phyloP scores from a whole-genome alignment of 768 basidiomycete genomes.

The Termitomyces heimii region DNA sequence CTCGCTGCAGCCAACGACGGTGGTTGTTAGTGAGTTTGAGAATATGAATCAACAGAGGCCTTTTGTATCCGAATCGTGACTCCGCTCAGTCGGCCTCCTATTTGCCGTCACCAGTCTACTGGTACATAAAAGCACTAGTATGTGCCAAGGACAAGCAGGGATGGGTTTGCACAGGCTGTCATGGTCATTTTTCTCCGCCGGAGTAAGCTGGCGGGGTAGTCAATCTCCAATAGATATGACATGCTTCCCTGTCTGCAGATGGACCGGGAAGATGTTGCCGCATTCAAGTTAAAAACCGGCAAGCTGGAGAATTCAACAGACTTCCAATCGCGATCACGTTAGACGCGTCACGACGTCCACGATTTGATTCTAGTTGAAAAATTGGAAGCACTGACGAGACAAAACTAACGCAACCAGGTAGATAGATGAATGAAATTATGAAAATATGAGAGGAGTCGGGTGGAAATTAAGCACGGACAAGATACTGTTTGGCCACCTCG shows the following conservation, averaged over 20 bases:
- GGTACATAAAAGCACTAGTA: background rate
- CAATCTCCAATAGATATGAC: background rate
- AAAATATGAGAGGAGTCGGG: no score
- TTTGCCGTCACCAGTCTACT: background rate
- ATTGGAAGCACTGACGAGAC: background rate
- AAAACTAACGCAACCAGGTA: no score
- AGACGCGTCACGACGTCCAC: background rate
- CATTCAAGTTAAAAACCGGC: background rate
- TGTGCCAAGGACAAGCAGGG: background rate
- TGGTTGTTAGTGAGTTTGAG: background rate
- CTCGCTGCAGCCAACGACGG: background rate
- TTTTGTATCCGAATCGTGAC: background rate
- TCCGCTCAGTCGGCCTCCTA: background rate
- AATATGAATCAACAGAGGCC: background rate
- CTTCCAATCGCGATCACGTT: background rate
- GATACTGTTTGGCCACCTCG: slow-evolving; percentile 3
- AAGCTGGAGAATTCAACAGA: background rate
- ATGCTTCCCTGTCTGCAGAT: background rate
- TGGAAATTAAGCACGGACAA: background rate
- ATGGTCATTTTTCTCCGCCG: background rate
- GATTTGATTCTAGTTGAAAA: slow-evolving; percentile 4
- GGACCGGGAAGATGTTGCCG: background rate
- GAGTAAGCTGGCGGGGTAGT: background rate
- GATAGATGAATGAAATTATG: no score
- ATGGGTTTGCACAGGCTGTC: background rate